Evolutionary conservation across 1,284 basidiomycete genomes (phyloP), one percentile per base, ranked within the genome.

Genomic region (Peniophora sp.): DNA sequence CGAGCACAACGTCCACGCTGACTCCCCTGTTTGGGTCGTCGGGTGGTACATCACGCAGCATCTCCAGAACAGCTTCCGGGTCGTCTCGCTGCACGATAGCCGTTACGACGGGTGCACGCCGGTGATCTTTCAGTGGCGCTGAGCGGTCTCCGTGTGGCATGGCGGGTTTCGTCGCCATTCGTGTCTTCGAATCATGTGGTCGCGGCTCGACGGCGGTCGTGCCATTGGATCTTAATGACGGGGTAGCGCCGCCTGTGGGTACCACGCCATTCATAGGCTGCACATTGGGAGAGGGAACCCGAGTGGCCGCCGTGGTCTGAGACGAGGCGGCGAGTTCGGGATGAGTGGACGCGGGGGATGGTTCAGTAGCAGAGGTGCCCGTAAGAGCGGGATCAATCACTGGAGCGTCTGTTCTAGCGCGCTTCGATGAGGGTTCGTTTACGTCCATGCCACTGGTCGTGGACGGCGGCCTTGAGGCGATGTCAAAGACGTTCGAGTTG

Each of bases 1-100:
- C 97, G 36, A 97, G 79, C 43, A 94, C 77, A 17, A 81, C 76
- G 64, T 97, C 89, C 47, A 89, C 70, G 55, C 93, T 90, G 47
- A 83, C 58, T 44, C 65, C 57, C 55, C 58, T 49, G 59, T 54
- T 57, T 20, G 63, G 60, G 48, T 74, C 72, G 54, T 81, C 75
- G 9, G 76, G 70, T 9, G 75, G 69, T 24, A 85, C 72, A 61
- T 83, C 81, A 45, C 81, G 79, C 22, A 90, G 67, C 19, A 85
- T 67, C 51, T 85, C 78, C 2, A 91, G 65, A 3, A 89, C 74
- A 2, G 73, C 62, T 17, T 62, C 61, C 0, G 87, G 78, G 56
- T 89, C 85, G 54, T 89, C 87, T 23, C 74, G 73, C 56, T 82
- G 75, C 56, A 77, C 83, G 50, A 91, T 80, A 24, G 78, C 71